Percentiles rank a stretch among this genome's conserved stretches.
Conservation (phyloP, 306 rosid genomes). For the Canavalia gladiata region DNA sequence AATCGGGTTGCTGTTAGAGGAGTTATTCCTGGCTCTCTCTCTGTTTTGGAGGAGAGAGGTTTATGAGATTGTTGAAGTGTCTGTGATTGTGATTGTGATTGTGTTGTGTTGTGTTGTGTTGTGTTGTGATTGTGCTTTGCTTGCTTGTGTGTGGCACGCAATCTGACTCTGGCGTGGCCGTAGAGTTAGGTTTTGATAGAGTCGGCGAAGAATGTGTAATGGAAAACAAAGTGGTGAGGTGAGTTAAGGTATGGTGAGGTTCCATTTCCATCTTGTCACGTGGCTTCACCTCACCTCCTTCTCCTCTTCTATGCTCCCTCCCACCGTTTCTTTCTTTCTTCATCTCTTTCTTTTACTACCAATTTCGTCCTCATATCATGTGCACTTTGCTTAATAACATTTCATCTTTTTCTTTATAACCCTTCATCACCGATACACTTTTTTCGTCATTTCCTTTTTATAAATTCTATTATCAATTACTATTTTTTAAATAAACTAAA, state of each 20-base stretch:
- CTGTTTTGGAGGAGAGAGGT: not conserved
- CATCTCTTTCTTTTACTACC: not conserved
- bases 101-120: no score
- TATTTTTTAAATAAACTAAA: no score
- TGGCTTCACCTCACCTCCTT: not conserved
- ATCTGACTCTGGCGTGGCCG: conserved; percentile 7
- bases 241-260: conserved; percentile 37
- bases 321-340: conserved; percentile 18
- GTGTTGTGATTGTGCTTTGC: conserved; percentile 45
- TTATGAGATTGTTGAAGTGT: no score
- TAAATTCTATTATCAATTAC: no score
- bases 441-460: no score
- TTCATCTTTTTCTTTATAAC: no score
- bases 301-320: not conserved
- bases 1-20: not conserved
- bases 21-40: not conserved
- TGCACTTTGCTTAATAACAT: no score
- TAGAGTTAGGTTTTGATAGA: not conserved
- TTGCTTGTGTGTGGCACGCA: conserved; percentile 36
- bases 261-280: conserved; percentile 44
- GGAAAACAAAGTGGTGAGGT: conserved; percentile 8
- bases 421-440: no score
- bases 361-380: not conserved
- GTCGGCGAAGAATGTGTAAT: conserved; percentile 45
- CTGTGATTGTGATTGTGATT: no score